Evolutionary conservation across 306 rosid genomes (phyloP), one percentile per base, ranked within the genome.

Genomic region (Trifolium fragiferum): DNA sequence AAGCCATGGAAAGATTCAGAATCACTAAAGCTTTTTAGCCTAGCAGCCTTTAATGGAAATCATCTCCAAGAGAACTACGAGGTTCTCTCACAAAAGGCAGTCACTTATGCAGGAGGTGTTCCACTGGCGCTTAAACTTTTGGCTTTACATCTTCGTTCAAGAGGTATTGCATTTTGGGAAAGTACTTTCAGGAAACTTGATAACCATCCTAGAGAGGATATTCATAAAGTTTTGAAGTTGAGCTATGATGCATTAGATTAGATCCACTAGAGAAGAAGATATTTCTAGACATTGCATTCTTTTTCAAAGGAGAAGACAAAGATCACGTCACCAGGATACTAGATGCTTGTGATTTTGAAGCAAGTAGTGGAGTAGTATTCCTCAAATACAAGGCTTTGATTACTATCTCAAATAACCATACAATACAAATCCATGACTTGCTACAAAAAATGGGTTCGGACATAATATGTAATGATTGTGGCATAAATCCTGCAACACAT

Each of bases 351-450:
- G 83, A 18, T 14, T 70, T 79, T 15, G 8, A 15, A 0, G 63
- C 83, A 11, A 7, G 2, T 16, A 51, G 6, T n/a, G 86, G 83
- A 37, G 6, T 83, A 32, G 37, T 38, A 0, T 2, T n/a, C 64
- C 81, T 83, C 12, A 23, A 7, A 49, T 35, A 75, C 14, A 79
- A 75, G 46, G 81, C 86, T 47, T n/a, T 83, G 25, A 50, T 83
- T 35, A 70, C 75, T 2, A 59, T 70, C 69, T 53, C 77, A 43
- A 2, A 46, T 23, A 7, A 1, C 10, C 25, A 65, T 2, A 19
- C 0, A 5, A 75, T 83, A 37, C 30, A 47, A n/a, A 85, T 84
- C 84, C 91, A 84, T 37, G 83, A 75, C 32, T 40, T 80, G 33
- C 8, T 84, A 27, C 75, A 78, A 18, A 3, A 69, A 40, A 57